A percentile compares a stretch with the other conserved stretches of the same genome.
Conservation (phyloP, 176 grass and related monocot species). For the Guadua angustifolia region DNA sequence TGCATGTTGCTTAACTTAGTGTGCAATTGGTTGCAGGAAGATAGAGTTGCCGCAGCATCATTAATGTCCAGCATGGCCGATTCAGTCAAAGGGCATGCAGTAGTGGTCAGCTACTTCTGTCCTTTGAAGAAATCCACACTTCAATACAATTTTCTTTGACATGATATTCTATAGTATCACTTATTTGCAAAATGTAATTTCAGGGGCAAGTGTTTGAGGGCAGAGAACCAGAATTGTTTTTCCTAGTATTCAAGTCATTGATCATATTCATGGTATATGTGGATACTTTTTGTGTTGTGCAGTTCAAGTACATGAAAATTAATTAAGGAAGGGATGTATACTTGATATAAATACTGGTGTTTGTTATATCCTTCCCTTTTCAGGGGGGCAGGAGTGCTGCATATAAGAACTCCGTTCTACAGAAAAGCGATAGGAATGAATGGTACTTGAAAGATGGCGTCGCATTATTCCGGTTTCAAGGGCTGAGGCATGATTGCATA, state of each 20-base stretch:
- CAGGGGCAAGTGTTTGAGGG: constrained; percentile 76
- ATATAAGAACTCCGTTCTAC: constrained; percentile 58
- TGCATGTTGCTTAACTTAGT: constrained; percentile 34
- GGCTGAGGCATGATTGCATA: constrained; percentile 64
- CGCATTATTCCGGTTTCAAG: constrained; percentile 84
- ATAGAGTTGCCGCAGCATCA: constrained; percentile 46
- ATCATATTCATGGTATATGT: constrained; percentile 80
- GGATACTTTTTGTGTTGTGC: constrained; percentile 13
- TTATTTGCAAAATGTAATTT: constrained; percentile 39
- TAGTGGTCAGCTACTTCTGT: constrained; percentile 51
- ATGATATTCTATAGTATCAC: not conserved
- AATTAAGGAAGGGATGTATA: not conserved
- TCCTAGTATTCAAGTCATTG: constrained; percentile 74
- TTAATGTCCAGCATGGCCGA: constrained; percentile 58
- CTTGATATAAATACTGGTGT: constrained; percentile 30
- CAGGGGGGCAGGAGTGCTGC: constrained; percentile 72
- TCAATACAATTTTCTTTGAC: not conserved
- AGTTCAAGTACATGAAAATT: constrained; percentile 15
- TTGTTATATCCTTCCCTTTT: constrained; percentile 24
- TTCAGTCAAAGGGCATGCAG: constrained; percentile 57
- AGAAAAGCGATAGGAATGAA: constrained; percentile 48
- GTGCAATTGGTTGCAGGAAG: constrained; percentile 60
- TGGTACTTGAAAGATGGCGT: constrained; percentile 51
- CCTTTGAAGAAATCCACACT: not conserved
- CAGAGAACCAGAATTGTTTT: constrained; percentile 74